Percentiles rank a stretch among this genome's conserved stretches.
Conservation (phyloP, 257 asterid genomes). For the Schizonepeta tenuifolia region DNA sequence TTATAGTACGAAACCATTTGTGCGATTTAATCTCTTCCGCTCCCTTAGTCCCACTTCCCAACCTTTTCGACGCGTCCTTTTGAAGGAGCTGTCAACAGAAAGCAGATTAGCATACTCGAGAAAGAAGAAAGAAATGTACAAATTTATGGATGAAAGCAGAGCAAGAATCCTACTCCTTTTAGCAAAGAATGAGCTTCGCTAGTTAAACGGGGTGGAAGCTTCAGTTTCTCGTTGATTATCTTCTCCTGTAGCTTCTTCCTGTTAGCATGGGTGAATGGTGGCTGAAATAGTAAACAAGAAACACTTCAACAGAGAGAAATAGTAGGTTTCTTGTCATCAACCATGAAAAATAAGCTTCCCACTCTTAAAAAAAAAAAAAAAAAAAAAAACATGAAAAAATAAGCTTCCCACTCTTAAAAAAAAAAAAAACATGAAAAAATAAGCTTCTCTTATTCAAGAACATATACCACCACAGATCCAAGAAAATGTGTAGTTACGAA, state of each 20-base stretch:
- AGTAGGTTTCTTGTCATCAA: neutral
- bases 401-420: neutral
- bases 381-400: neutral
- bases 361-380: too few relatives aligned
- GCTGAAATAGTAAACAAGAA: slow-evolving; percentile 46
- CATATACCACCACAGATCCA: neutral
- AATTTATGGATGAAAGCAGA: neutral
- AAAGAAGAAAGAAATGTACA: neutral
- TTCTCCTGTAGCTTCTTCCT: slow-evolving; percentile 94
- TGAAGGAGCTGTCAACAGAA: slow-evolving; percentile 62
- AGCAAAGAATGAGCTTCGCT: slow-evolving; percentile 83
- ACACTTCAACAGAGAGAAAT: slow-evolving; percentile 7
- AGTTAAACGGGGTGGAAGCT: slow-evolving; percentile 82
- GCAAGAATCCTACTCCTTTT: slow-evolving; percentile 57
- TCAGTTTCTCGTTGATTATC: slow-evolving; percentile 78
- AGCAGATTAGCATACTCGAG: neutral
- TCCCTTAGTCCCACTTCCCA: slow-evolving; percentile 85
- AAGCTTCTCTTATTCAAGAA: neutral
- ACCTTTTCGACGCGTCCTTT: slow-evolving; percentile 72
- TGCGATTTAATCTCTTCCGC: slow-evolving; percentile 82
- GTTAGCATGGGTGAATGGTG: slow-evolving; percentile 79
- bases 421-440: too few relatives aligned
- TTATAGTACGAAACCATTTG: slow-evolving; percentile 74
- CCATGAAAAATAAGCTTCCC: neutral
- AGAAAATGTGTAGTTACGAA: neutral